phyloP scores from a whole-genome alignment of 495 filamentous ascomycete genomes.

The Staphylotrichum longicolle region DNA sequence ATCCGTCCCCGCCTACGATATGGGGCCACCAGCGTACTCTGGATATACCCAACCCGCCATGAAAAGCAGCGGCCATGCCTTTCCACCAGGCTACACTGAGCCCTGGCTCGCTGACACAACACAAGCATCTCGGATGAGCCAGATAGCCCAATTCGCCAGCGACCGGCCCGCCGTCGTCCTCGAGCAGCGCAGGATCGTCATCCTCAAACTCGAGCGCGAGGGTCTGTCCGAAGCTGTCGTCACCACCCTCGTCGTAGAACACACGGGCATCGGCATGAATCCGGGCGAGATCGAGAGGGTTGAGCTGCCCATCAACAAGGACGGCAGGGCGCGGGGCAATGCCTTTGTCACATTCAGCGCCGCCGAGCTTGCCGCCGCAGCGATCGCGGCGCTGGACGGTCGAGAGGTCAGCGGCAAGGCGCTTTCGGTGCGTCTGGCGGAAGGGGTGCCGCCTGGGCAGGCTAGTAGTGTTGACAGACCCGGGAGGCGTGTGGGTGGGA shows the following conservation, averaged over 20 bases:
- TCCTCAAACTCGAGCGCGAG: slow-evolving; percentile 8
- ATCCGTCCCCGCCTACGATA: not conserved
- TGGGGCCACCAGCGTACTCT: not conserved
- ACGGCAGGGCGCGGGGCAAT: slow-evolving; percentile 14
- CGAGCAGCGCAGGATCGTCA: slow-evolving; percentile 22
- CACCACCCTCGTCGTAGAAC: not conserved
- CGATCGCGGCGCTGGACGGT: slow-evolving; percentile 13
- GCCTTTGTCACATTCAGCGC: slow-evolving; percentile 18
- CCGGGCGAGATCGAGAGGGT: slow-evolving; percentile 18
- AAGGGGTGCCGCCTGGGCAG: slow-evolving; percentile 1
- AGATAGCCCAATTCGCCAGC: not conserved
- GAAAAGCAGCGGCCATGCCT: not conserved
- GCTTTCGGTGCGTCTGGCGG: slow-evolving; percentile 10
- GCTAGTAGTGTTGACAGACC: not conserved
- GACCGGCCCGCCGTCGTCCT: not conserved
- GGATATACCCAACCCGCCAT: not conserved
- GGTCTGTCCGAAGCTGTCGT: not conserved
- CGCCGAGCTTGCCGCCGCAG: slow-evolving; percentile 6
- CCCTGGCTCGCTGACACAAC: not conserved
- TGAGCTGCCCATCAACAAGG: slow-evolving; percentile 9
- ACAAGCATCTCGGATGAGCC: not conserved
- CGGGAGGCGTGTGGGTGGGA: not conserved
- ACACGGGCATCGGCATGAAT: not conserved
- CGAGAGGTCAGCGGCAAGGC: not conserved
- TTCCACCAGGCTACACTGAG: not conserved